Percentiles rank a stretch among this genome's conserved stretches.
phyloP scores from a whole-genome alignment of 495 filamentous ascomycete species.

The Haplographium delicatum region DNA sequence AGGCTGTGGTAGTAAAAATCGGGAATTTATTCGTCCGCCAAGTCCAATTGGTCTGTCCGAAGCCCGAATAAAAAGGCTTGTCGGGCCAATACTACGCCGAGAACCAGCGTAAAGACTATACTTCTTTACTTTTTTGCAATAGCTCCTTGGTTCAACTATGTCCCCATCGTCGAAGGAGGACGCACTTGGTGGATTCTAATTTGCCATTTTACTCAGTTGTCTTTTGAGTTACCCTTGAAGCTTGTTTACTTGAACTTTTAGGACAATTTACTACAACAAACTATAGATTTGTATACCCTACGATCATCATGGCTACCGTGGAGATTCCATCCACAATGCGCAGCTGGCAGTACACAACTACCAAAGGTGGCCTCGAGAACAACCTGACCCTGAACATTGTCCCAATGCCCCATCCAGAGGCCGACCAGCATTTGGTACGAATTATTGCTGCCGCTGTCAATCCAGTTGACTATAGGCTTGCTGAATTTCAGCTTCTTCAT shows the following conservation, averaged over 20 bases:
- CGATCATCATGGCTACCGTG: background rate
- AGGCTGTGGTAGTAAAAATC: too few species aligned
- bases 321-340: conserved; percentile 40
- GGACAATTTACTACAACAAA: background rate
- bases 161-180: background rate
- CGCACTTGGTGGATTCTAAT: background rate
- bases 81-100: too few species aligned
- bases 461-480: conserved; percentile 66
- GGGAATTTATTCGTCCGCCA: too few species aligned
- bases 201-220: background rate
- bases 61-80: too few species aligned
- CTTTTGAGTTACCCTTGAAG: background rate
- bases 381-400: conserved; percentile 46
- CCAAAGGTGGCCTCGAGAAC: conserved; percentile 45
- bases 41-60: too few species aligned
- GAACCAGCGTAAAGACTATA: too few species aligned
- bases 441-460: conserved; percentile 54
- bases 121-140: background rate
- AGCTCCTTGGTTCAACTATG: background rate
- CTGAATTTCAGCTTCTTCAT: conserved; percentile 43
- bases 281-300: background rate
- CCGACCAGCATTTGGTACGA: conserved; percentile 49
- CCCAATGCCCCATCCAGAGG: conserved; percentile 31
- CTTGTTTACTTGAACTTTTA: background rate
- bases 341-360: conserved; percentile 55